These are phyloP conservation scores for Vitis labrusca DNA, from an alignment of 164 flowering plant species.

Conservation along the genomic window DNA sequence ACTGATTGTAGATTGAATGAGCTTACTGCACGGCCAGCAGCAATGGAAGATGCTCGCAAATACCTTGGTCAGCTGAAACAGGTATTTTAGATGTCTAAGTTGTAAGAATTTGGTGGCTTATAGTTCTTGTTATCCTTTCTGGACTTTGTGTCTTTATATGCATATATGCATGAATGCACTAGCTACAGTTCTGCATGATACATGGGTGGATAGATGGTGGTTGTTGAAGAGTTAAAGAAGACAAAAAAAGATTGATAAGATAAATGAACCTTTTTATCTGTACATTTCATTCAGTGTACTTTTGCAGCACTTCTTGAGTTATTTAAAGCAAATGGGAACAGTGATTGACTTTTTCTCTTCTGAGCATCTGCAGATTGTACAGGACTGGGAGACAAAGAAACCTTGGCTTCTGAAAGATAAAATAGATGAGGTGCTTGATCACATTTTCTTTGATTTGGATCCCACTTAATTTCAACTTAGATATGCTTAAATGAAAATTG, in stretches of 20 bases:
- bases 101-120: background rate
- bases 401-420: slow-evolving; percentile 84
- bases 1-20: slow-evolving; percentile 60
- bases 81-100: slow-evolving; percentile 38
- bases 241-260: background rate
- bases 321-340: too few species aligned
- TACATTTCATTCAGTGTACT: too few species aligned
- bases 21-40: slow-evolving; percentile 77
- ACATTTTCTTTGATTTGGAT: background rate
- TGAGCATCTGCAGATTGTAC: slow-evolving; percentile 51
- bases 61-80: slow-evolving; percentile 66
- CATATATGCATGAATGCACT: too few species aligned
- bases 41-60: slow-evolving; percentile 56
- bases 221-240: background rate
- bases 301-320: too few species aligned
- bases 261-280: background rate
- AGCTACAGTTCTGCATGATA: background rate
- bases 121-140: background rate
- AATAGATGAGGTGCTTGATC: slow-evolving; percentile 69
- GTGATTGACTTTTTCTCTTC: background rate
- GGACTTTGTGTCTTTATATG: background rate
- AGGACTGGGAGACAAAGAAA: slow-evolving; percentile 74
- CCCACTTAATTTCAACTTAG: background rate
- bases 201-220: background rate
- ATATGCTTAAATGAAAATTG: too few species aligned